Percentiles rank a stretch among this genome's conserved stretches.
phyloP scores from a whole-genome alignment of 345 rosid genomes.

The Kandelia obovata region DNA sequence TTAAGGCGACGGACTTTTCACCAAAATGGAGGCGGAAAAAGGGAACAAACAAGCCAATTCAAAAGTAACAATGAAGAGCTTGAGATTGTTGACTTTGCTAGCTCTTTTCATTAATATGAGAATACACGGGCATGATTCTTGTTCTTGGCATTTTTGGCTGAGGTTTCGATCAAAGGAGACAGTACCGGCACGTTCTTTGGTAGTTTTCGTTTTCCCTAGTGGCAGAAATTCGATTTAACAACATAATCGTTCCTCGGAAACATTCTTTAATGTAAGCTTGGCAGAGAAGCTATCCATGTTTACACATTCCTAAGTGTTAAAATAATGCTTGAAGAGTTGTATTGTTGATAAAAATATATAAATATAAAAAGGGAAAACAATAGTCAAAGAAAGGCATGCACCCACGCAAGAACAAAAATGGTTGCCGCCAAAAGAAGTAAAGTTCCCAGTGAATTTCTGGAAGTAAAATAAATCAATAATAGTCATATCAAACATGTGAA shows the following conservation, averaged over 20 bases:
- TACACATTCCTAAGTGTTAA: too few species aligned
- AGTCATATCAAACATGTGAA: neutral
- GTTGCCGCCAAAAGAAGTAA: neutral
- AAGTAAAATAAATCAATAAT: neutral
- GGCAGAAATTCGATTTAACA: too few species aligned
- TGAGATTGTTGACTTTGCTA: neutral
- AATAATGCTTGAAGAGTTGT: too few species aligned
- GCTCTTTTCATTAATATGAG: neutral
- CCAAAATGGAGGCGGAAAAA: neutral
- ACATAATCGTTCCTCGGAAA: too few species aligned
- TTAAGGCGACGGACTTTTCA: neutral
- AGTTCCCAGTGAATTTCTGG: neutral
- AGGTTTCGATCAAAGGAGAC: conserved; percentile 6
- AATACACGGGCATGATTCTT: neutral
- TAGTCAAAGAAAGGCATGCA: too few species aligned
- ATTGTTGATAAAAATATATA: too few species aligned
- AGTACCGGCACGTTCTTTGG: too few species aligned
- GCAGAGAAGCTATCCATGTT: too few species aligned
- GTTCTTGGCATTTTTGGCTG: neutral
- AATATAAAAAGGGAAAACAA: too few species aligned
- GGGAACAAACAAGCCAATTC: neutral
- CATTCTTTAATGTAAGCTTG: too few species aligned
- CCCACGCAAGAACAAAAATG: too few species aligned
- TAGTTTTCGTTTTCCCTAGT: too few species aligned
- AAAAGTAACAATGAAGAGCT: neutral